These are phyloP conservation scores for sorghum (Sorghum bicolor) DNA, from an alignment of 176 grass and related monocot species.

Conservation along the genomic window Sorghum_bicolor_NCBIv3 NC_012870.2:70891501-70892000, in stretches of 20 bases:
- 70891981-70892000: neutral
- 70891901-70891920: constrained; percentile 36
- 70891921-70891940: neutral
- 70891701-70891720: neutral
- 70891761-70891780: constrained; percentile 15
- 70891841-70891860: neutral
- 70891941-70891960: constrained; percentile 5
- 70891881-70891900: constrained; percentile 9
- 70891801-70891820: constrained; percentile 40
- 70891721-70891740: constrained; percentile 25
- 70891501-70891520: constrained; percentile 77
- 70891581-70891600: constrained; percentile 63
- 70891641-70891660: neutral
- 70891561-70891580: constrained; percentile 70
- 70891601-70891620: constrained; percentile 73
- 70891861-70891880: constrained; percentile 28
- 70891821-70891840: neutral
- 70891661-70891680: neutral
- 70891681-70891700: neutral
- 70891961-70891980: constrained; percentile 23
- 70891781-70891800: constrained; percentile 35
- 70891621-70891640: constrained; percentile 53
- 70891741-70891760: neutral
- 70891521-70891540: constrained; percentile 54
- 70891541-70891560: constrained; percentile 65